phyloP scores from a whole-genome alignment of 2,329 filamentous ascomycete genomes.

The Hypoxylon sp. region DNA sequence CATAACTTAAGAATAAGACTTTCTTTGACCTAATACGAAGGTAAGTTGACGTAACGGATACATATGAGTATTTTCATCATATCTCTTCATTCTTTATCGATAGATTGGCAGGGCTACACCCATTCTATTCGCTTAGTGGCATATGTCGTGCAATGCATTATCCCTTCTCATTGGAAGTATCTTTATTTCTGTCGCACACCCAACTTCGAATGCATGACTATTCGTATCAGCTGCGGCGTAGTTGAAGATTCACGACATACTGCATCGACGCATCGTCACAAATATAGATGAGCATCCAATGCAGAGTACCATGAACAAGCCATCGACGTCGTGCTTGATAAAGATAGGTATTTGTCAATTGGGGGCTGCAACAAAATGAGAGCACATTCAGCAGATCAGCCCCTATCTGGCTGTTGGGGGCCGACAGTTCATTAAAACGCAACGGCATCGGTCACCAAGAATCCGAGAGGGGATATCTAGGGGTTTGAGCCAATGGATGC shows the following conservation, averaged over 20 bases:
- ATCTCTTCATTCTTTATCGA: neutral
- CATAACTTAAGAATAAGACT: neutral
- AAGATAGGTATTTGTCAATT: constrained; percentile 34
- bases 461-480: constrained; percentile 38
- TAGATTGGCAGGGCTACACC: neutral
- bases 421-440: constrained; percentile 29
- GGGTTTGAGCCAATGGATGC: constrained; percentile 36
- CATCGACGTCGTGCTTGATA: constrained; percentile 21
- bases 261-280: constrained; percentile 17
- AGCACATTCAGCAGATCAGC: constrained; percentile 15
- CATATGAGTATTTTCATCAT: neutral
- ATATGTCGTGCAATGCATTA: neutral
- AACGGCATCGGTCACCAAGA: constrained; percentile 37
- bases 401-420: constrained; percentile 36
- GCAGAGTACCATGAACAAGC: constrained; percentile 21
- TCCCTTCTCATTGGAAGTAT: neutral
- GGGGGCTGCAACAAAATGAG: constrained; percentile 26
- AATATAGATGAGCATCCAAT: constrained; percentile 29
- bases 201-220: neutral
- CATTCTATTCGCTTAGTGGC: neutral
- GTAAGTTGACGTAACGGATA: neutral
- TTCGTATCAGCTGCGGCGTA: constrained; percentile 9
- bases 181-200: constrained; percentile 6
- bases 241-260: constrained; percentile 4
- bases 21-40: neutral